Conservation (phyloP, 305 asterid genomes). For the Galium porrigens region DNA sequence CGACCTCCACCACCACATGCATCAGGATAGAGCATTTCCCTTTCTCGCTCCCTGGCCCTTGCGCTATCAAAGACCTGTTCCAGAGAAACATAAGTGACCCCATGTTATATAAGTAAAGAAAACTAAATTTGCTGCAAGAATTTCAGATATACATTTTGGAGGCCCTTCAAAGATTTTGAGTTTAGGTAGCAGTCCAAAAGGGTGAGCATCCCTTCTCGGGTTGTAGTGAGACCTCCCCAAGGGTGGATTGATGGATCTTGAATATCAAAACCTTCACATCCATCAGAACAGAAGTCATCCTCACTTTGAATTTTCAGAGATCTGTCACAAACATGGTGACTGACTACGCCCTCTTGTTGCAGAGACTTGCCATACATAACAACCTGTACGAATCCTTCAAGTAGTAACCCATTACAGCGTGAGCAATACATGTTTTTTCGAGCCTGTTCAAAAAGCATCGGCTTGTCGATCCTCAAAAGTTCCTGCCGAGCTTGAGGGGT, state of each 20-base stretch:
- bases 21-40: constrained; percentile 93
- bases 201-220: constrained; percentile 75
- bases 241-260: constrained; percentile 88
- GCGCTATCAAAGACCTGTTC: constrained; percentile 90
- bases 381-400: constrained; percentile 84
- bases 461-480: constrained; percentile 80
- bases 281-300: constrained; percentile 29
- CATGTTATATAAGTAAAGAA: constrained; percentile 7
- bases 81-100: constrained; percentile 18
- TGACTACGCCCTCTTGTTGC: constrained; percentile 49
- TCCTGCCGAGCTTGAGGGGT: constrained; percentile 66
- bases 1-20: constrained; percentile 99
- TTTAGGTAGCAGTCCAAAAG: constrained; percentile 65
- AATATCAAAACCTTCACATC: constrained; percentile 55
- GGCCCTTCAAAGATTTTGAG: constrained; percentile 67
- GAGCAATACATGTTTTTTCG: constrained; percentile 98
- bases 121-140: constrained; percentile 13
- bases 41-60: constrained; percentile 84
- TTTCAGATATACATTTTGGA: constrained; percentile 54
- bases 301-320: constrained; percentile 29
- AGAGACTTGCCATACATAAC: constrained; percentile 80
- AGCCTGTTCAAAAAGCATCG: constrained; percentile 78
- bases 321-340: constrained; percentile 22
- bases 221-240: constrained; percentile 89
- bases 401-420: constrained; percentile 91